A percentile compares a stretch with the other conserved stretches of the same genome.
These are phyloP conservation scores for Dalbergia cultrata DNA, from an alignment of 306 rosid genomes.

Conservation along the genomic window DNA sequence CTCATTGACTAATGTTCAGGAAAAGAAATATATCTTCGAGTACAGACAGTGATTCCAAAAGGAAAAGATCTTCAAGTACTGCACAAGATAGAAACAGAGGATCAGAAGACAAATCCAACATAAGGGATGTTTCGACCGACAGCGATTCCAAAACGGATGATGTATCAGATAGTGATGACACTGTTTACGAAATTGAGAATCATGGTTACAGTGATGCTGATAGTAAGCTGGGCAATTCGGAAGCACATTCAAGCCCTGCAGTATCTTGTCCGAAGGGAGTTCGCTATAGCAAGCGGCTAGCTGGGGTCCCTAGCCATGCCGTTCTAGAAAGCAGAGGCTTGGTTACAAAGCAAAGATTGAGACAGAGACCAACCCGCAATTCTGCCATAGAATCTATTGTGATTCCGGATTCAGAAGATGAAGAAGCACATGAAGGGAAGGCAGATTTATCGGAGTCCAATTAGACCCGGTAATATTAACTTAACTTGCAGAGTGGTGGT, in stretches of 20 bases:
- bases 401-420: slow-evolving; percentile 70
- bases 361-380: slow-evolving; percentile 88
- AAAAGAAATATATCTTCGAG: no score
- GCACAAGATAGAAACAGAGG: slow-evolving; percentile 48
- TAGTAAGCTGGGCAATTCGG: slow-evolving; percentile 45
- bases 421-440: slow-evolving; percentile 34
- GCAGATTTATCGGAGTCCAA: slow-evolving; percentile 28
- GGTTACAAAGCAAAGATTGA: slow-evolving; percentile 66
- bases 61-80: slow-evolving; percentile 34
- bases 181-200: slow-evolving; percentile 50
- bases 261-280: slow-evolving; percentile 48
- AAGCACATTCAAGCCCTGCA: slow-evolving; percentile 48
- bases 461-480: slow-evolving; percentile 22
- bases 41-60: slow-evolving; percentile 1
- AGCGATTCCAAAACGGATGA: slow-evolving; percentile 48
- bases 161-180: slow-evolving; percentile 47
- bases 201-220: slow-evolving; percentile 21
- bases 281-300: slow-evolving; percentile 59
- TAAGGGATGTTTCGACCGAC: slow-evolving; percentile 41
- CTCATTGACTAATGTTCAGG: background rate
- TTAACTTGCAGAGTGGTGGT: slow-evolving; percentile 3
- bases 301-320: slow-evolving; percentile 55
- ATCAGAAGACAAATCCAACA: slow-evolving; percentile 54
- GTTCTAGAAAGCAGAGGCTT: slow-evolving; percentile 58
- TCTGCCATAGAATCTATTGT: slow-evolving; percentile 63